Evolutionary conservation across 306 rosid species (phyloP).

Genomic region (Pyrus pyrifolia): DNA sequence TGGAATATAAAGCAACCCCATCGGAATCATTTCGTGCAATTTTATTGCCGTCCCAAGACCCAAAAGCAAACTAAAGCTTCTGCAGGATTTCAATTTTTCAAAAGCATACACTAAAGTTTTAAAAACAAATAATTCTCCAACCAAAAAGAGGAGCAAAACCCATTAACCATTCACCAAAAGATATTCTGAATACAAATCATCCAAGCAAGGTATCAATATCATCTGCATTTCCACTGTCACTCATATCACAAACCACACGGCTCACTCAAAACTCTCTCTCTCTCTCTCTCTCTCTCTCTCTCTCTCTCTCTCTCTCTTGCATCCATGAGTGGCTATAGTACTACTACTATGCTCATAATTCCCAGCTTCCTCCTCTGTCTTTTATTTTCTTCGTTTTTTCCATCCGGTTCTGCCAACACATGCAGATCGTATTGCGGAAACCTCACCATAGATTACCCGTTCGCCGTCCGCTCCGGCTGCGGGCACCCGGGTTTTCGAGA

Average conservation of each 20-base stretch:
- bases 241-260: not conserved
- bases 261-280: not conserved
- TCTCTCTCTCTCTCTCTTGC: not conserved
- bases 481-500: constrained; percentile 97
- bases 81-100: constrained; percentile 23
- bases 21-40: constrained; percentile 2
- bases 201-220: constrained; percentile 43
- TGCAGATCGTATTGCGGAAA: constrained; percentile 91
- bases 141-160: constrained; percentile 22
- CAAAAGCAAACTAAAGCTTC: constrained; percentile 32
- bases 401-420: constrained; percentile 10
- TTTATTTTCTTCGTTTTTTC: constrained; percentile 7
- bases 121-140: constrained; percentile 16
- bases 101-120: constrained; percentile 16
- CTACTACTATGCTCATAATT: constrained; percentile 16
- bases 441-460: constrained; percentile 85
- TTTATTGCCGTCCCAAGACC: constrained; percentile 1
- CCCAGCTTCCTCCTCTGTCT: constrained; percentile 20
- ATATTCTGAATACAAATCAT: constrained; percentile 36
- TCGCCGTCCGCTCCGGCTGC: constrained; percentile 65
- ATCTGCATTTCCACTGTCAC: constrained; percentile 6
- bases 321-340: constrained; percentile 30
- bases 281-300: not conserved
- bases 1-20: constrained; percentile 20
- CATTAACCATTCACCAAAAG: constrained; percentile 42